Percentiles rank a stretch among this genome's conserved stretches.
These are phyloP conservation scores for Erodium trifolium DNA, from an alignment of 441 rosid genomes.

Conservation along the genomic window DNA sequence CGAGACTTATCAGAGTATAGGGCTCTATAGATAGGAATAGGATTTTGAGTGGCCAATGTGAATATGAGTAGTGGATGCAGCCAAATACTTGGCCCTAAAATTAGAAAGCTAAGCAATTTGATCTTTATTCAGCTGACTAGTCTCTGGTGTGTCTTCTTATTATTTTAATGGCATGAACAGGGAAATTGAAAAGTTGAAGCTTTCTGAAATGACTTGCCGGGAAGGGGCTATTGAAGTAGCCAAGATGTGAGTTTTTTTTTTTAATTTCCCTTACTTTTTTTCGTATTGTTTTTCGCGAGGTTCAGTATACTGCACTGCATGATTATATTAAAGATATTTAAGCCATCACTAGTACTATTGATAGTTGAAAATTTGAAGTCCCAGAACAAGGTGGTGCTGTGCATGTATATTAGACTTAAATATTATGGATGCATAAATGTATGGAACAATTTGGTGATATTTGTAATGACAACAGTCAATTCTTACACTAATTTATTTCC, in stretches of 20 bases:
- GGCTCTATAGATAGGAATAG: background rate
- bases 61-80: background rate
- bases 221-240: conserved; percentile 94
- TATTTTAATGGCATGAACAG: conserved; percentile 28
- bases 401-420: too few species aligned
- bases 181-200: conserved; percentile 84
- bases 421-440: too few species aligned
- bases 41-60: background rate
- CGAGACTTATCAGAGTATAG: background rate
- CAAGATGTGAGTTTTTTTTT: conserved; percentile 53
- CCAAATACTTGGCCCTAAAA: background rate
- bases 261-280: background rate
- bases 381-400: too few species aligned
- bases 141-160: conserved; percentile 1
- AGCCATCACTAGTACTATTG: too few species aligned
- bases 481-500: background rate
- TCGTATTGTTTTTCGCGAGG: background rate
- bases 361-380: too few species aligned
- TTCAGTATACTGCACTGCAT: too few species aligned
- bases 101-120: background rate
- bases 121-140: background rate
- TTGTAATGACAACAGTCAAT: background rate
- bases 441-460: too few species aligned
- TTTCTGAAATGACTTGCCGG: conserved; percentile 93
- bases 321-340: too few species aligned